Evolutionary conservation across 2,329 filamentous ascomycete genomes (phyloP).

Genomic region (Aspergillus sp.): DNA sequence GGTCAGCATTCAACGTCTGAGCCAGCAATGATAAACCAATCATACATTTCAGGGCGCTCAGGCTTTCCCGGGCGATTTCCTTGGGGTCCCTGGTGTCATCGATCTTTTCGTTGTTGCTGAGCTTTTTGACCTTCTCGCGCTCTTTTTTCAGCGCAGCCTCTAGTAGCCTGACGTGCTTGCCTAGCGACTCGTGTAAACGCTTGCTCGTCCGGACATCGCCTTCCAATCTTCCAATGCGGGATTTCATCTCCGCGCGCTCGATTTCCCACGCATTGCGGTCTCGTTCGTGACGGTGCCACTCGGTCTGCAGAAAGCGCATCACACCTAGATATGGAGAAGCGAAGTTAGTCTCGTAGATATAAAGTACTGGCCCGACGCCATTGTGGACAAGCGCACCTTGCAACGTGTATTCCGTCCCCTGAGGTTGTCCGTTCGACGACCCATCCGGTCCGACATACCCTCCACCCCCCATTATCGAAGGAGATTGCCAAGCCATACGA

Average conservation of each 20-base stretch:
- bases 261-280: constrained; percentile 99
- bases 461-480: constrained; percentile 61
- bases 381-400: constrained; percentile 53
- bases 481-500: constrained; percentile 70
- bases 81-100: constrained; percentile 46
- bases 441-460: constrained; percentile 50
- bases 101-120: constrained; percentile 52
- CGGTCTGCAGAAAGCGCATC: constrained; percentile 98
- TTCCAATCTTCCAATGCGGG: constrained; percentile 90
- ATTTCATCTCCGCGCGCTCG: constrained; percentile 98
- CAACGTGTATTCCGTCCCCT: constrained; percentile 70
- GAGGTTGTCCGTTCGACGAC: constrained; percentile 48
- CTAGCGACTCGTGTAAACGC: constrained; percentile 82
- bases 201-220: constrained; percentile 84
- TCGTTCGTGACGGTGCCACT: constrained; percentile 98
- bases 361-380: background rate
- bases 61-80: constrained; percentile 46
- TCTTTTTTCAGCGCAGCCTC: constrained; percentile 86
- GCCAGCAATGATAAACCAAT: background rate
- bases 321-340: constrained; percentile 61
- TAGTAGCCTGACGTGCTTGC: constrained; percentile 85
- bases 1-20: constrained; percentile 1
- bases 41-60: constrained; percentile 43
- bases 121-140: constrained; percentile 64
- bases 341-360: constrained; percentile 20